These are phyloP conservation scores for Metschnikowia similis DNA, from an alignment of 805 yeast species.

Conservation along the genomic window DNA sequence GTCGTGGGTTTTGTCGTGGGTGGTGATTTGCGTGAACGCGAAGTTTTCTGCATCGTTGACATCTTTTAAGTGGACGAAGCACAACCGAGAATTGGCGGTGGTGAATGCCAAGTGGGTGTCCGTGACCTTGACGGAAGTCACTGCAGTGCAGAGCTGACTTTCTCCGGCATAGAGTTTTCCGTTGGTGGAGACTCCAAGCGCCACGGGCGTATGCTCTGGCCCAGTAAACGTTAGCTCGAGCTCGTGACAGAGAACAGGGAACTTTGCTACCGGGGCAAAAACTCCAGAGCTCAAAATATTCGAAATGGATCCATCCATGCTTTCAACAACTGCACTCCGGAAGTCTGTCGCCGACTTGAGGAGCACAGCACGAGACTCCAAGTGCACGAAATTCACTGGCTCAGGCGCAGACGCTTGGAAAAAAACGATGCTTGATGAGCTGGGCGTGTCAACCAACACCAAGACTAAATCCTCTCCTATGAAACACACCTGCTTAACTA, in stretches of 20 bases:
- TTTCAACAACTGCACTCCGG: constrained; percentile 50
- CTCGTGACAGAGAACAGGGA: constrained; percentile 69
- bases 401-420: constrained; percentile 42
- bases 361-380: constrained; percentile 45
- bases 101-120: constrained; percentile 75
- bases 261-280: constrained; percentile 39
- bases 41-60: constrained; percentile 34
- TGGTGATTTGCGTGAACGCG: constrained; percentile 20
- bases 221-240: constrained; percentile 39
- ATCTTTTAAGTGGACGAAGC: constrained; percentile 68
- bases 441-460: constrained; percentile 53
- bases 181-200: constrained; percentile 69
- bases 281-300: constrained; percentile 29
- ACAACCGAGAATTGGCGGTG: constrained; percentile 79
- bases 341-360: constrained; percentile 54
- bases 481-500: constrained; percentile 62
- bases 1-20: constrained; percentile 66
- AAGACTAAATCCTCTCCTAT: constrained; percentile 49
- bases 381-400: constrained; percentile 4
- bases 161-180: constrained; percentile 73
- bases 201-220: constrained; percentile 23
- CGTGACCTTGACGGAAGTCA: constrained; percentile 74
- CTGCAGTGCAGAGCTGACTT: constrained; percentile 60
- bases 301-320: constrained; percentile 58
- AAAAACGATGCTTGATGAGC: constrained; percentile 47